Evolutionary conservation across 495 filamentous ascomycete species (phyloP).

Genomic region (Pseudotulostoma volvatum): DNA sequence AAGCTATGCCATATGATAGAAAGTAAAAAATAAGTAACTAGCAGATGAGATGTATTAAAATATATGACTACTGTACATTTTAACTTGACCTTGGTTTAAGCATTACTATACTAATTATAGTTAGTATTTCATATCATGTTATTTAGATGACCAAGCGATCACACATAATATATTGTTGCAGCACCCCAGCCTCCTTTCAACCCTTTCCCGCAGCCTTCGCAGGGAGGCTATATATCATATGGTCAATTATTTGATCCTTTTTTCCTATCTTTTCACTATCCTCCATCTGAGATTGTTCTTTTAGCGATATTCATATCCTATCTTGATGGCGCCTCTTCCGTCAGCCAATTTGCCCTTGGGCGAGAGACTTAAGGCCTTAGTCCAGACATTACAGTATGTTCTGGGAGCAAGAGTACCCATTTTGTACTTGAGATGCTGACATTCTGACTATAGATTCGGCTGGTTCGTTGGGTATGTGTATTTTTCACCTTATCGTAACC

Average conservation of each 20-base stretch:
- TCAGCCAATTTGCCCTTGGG: slow-evolving; percentile 48
- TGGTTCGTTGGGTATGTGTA: slow-evolving; percentile 83
- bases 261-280: slow-evolving; percentile 2
- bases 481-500: not conserved
- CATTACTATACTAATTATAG: too few species aligned
- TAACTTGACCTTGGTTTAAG: too few species aligned
- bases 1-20: too few species aligned
- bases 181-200: too few species aligned
- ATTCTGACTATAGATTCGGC: slow-evolving; percentile 18
- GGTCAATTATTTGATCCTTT: not conserved
- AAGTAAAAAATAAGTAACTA: too few species aligned
- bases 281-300: not conserved
- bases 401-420: too few species aligned
- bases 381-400: slow-evolving; percentile 76
- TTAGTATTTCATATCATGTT: too few species aligned
- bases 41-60: too few species aligned
- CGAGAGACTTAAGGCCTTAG: slow-evolving; percentile 60
- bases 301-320: not conserved
- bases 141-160: too few species aligned
- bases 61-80: too few species aligned
- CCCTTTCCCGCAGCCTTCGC: too few species aligned
- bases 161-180: too few species aligned
- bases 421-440: slow-evolving; percentile 10
- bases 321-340: slow-evolving; percentile 65
- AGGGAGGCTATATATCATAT: not conserved